Evolutionary conservation across 768 basidiomycete species (phyloP), one percentile per base, ranked within the genome.

Genomic region (Tylopilus felleus): DNA sequence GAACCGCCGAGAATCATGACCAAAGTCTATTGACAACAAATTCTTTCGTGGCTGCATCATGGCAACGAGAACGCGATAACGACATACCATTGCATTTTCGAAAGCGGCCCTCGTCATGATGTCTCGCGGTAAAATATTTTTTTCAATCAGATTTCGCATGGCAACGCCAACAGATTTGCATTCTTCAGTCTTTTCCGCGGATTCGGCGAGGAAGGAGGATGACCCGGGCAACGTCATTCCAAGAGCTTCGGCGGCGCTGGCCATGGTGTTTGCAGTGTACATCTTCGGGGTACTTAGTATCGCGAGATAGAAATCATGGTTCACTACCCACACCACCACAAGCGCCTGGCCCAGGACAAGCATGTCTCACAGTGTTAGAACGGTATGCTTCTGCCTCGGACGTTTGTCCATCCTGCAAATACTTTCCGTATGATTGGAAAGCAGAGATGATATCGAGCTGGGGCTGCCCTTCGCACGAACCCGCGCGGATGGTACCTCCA

Each of bases 211-310:
- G 79, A 88, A 98, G 8, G 93, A 95, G 0, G 94, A 95, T n/a
- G 94, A 97, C 27, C 96, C 96, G 8, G 97, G 91, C 9, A 98
- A 74, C 16, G 93, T 83, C 96, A 99, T 99, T 43, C 97, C 97
- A 61, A 99, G 71, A 1, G 89, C 94, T 73, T 99, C 97, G 40
- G 91, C 81, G 14, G 94, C 93, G 59, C 91, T 93, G 5, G 96
- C 93, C 92, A 99, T 98, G 3, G 97, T 98, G 72, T 98, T 99
- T 31, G 93, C 92, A 6, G 94, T 97, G 71, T 96, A 96, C 93
- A 96, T 95, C 93, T 94, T 67, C 8, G 47, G 29, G 28, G 17
- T 17, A 42, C 56, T 52, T 29, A 65, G 55, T 14, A 55, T 60
- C 21, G 25, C 13, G 10, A 41, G 8, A 36, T 0, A 10, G 38